phyloP scores from a whole-genome alignment of 1,139 yeast genomes.

The Diutina sp. region DNA sequence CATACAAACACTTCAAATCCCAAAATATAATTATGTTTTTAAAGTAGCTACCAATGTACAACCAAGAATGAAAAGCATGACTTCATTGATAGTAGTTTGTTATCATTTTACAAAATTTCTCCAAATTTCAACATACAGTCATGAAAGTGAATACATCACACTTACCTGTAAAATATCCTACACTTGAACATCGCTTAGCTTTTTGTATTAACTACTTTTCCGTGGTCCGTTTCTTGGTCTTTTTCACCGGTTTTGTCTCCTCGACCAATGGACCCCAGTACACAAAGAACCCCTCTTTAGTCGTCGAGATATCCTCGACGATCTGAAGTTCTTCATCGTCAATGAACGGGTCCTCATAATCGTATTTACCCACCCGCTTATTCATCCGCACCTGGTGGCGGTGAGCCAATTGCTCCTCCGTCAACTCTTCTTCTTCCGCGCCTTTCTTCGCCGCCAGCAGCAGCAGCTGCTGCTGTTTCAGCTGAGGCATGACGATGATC shows the following conservation, averaged over 20 bases:
- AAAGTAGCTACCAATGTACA: too few relatives aligned
- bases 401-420: conserved; percentile 33
- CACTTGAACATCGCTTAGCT: not conserved
- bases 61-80: too few relatives aligned
- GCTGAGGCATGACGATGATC: conserved; percentile 10
- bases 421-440: conserved; percentile 24
- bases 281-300: conserved; percentile 93
- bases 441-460: conserved; percentile 14
- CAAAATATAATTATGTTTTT: too few relatives aligned
- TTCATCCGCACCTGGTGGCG: conserved; percentile 38
- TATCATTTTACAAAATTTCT: too few relatives aligned
- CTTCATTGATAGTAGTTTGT: too few relatives aligned
- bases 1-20: too few relatives aligned
- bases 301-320: conserved; percentile 89
- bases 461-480: not conserved
- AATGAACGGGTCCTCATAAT: conserved; percentile 86
- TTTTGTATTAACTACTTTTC: not conserved
- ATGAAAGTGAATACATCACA: too few relatives aligned
- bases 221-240: conserved; percentile 10
- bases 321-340: conserved; percentile 87
- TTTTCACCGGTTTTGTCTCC: conserved; percentile 18
- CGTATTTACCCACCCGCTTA: conserved; percentile 79
- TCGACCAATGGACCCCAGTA: conserved; percentile 88
- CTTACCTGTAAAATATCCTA: too few relatives aligned
- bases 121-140: too few relatives aligned